Evolutionary conservation across 176 grass and related monocot genomes (phyloP).

Genomic region (Rhynchospora pubera): DNA sequence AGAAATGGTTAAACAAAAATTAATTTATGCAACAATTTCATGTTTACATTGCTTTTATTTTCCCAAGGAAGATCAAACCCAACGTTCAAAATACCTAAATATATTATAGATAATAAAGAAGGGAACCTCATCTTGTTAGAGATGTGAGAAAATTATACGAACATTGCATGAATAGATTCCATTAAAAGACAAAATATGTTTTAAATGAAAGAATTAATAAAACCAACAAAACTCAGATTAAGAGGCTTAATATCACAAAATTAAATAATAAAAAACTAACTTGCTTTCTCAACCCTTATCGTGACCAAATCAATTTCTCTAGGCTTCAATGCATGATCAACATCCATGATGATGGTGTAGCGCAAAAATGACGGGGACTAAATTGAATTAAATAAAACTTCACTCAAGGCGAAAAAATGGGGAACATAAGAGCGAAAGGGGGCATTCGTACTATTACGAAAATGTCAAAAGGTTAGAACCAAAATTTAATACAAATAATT

Average conservation of each 20-base stretch:
- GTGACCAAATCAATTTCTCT: constrained; percentile 24
- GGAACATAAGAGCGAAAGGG: neutral
- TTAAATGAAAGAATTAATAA: neutral
- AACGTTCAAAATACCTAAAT: neutral
- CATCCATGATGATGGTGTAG: neutral
- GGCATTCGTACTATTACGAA: neutral
- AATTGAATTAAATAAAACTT: neutral
- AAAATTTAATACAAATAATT: neutral
- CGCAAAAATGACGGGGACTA: neutral
- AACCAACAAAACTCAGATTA: neutral
- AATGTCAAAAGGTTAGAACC: neutral
- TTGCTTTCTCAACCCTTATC: constrained; percentile 6
- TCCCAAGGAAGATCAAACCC: neutral
- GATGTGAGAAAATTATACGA: neutral
- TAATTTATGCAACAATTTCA: neutral
- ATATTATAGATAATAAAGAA: neutral
- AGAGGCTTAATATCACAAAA: neutral
- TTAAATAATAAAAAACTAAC: neutral
- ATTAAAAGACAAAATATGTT: neutral
- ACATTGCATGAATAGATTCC: neutral
- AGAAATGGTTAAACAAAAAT: neutral
- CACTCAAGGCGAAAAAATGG: neutral
- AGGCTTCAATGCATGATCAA: constrained; percentile 3
- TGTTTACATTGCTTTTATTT: neutral
- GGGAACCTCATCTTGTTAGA: neutral